Conservation (phyloP, 2,329 filamentous ascomycete species). For the Periglandula ipomoeae region DNA sequence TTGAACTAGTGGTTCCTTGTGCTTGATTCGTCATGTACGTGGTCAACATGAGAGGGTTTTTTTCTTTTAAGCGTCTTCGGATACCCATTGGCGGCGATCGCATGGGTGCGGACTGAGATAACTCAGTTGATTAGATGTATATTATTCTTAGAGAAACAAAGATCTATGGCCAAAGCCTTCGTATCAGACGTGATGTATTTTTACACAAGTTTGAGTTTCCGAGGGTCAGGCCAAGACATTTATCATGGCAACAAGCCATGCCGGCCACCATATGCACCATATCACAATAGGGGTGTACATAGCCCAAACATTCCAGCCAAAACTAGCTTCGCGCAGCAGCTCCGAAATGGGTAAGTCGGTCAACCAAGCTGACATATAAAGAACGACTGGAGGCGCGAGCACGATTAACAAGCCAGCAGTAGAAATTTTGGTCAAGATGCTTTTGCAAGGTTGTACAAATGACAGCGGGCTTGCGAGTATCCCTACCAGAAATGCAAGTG, state of each 20-base stretch:
- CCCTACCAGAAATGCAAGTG: constrained; percentile 76
- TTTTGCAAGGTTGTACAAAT: constrained; percentile 51
- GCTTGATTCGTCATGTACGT: too few relatives aligned
- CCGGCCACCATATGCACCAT: constrained; percentile 96
- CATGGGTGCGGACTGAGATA: too few relatives aligned
- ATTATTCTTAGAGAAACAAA: background rate
- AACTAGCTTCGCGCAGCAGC: constrained; percentile 64
- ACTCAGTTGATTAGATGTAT: too few relatives aligned
- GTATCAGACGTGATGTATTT: background rate
- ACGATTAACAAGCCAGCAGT: constrained; percentile 45
- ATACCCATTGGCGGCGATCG: too few relatives aligned
- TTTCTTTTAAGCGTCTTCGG: too few relatives aligned
- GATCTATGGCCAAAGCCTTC: background rate
- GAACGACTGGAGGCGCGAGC: constrained; percentile 53
- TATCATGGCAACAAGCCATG: constrained; percentile 63
- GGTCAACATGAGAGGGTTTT: too few relatives aligned
- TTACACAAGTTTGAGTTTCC: background rate
- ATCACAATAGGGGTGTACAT: constrained; percentile 82
- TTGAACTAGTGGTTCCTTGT: too few relatives aligned
- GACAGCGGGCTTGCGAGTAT: constrained; percentile 68
- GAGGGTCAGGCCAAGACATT: constrained; percentile 35
- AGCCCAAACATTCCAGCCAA: constrained; percentile 83
- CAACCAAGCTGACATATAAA: constrained; percentile 35
- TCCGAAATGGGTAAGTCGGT: constrained; percentile 36
- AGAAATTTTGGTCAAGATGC: constrained; percentile 28